phyloP scores from a whole-genome alignment of 192 early-diverging fungal genomes.

The Gonapodya sp. region DNA sequence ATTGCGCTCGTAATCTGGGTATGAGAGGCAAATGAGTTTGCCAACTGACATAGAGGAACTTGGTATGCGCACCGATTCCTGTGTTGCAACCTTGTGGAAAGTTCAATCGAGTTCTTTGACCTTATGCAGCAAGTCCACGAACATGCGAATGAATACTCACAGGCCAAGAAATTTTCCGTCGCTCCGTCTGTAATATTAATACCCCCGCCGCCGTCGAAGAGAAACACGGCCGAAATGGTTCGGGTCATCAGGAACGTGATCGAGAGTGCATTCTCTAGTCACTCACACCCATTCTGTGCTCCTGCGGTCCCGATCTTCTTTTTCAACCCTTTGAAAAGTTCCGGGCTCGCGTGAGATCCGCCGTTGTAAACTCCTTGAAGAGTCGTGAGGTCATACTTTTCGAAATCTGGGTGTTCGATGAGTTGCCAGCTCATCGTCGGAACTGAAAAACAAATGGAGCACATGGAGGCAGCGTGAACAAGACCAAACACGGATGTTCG shows the following conservation, averaged over 20 bases:
- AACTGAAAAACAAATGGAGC: background rate
- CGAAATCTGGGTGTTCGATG: slow-evolving; percentile 15
- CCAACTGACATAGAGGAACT: too few relatives aligned
- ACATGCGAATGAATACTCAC: too few relatives aligned
- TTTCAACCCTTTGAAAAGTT: background rate
- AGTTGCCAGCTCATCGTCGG: slow-evolving; percentile 18
- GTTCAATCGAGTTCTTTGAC: too few relatives aligned
- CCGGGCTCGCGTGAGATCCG: background rate
- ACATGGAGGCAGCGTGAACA: too few relatives aligned
- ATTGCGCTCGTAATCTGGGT: background rate
- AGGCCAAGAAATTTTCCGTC: background rate
- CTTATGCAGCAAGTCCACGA: too few relatives aligned
- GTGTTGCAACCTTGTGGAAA: too few relatives aligned
- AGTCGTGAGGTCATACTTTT: slow-evolving; percentile 11
- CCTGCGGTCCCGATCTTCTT: background rate
- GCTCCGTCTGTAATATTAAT: background rate
- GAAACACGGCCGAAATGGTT: too few relatives aligned
- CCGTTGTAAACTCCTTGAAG: background rate
- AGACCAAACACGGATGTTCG: background rate
- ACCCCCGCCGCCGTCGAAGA: too few relatives aligned
- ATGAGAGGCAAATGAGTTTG: background rate
- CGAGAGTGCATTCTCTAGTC: background rate
- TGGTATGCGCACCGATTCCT: too few relatives aligned
- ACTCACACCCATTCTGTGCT: background rate
- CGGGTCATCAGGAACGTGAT: too few relatives aligned